Percentiles rank a stretch among this genome's conserved stretches.
These are phyloP conservation scores for Rhodotorula sp. DNA, from an alignment of 1,284 basidiomycete species.

Conservation along the genomic window DNA sequence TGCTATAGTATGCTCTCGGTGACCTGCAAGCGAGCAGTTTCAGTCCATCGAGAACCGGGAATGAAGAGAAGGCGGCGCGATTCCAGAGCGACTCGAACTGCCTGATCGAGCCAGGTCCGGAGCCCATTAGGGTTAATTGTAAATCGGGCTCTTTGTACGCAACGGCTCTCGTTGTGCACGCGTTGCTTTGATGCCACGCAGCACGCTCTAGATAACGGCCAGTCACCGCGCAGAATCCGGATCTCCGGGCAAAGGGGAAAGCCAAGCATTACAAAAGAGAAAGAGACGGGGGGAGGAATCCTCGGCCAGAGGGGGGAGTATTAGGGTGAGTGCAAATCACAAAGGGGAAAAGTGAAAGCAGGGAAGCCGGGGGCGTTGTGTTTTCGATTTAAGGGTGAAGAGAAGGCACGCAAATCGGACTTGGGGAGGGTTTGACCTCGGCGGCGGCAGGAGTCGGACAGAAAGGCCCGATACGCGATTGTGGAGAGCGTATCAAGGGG, in stretches of 20 bases:
- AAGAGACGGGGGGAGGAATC: neutral
- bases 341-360: neutral
- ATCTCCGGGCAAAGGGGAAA: neutral
- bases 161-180: too few relatives aligned
- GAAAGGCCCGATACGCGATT: neutral
- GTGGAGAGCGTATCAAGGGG: neutral
- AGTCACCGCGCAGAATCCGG: too few relatives aligned
- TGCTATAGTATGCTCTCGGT: too few relatives aligned
- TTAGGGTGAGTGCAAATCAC: neutral
- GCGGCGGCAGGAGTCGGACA: neutral
- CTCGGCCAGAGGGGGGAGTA: conserved; percentile 5
- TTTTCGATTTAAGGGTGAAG: neutral
- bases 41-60: neutral
- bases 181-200: neutral
- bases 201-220: too few relatives aligned
- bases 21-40: too few relatives aligned
- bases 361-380: neutral
- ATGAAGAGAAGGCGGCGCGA: neutral
- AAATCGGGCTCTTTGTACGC: too few relatives aligned
- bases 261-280: neutral
- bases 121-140: too few relatives aligned
- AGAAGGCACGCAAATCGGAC: conserved; percentile 1
- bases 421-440: neutral
- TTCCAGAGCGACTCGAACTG: too few relatives aligned
- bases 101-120: too few relatives aligned